A percentile compares a stretch with the other conserved stretches of the same genome.
Evolutionary conservation across 106 monocot species (phyloP).

Genomic region (Xerophyta viscosa): DNA sequence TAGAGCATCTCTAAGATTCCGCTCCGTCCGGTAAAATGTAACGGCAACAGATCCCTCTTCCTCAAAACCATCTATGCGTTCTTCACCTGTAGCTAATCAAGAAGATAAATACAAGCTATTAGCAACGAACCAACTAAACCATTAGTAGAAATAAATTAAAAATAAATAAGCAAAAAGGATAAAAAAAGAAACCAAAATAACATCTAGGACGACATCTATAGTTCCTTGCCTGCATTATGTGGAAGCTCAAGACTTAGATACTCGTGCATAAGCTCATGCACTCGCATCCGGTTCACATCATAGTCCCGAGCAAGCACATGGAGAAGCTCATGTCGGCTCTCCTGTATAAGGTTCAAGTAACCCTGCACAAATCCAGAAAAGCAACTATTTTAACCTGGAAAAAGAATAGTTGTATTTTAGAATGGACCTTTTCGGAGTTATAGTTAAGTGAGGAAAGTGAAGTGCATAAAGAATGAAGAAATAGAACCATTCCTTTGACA

Average conservation of each 20-base stretch:
- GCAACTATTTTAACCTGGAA: background rate
- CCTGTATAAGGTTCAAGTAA: slow-evolving; percentile 30
- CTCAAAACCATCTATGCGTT: slow-evolving; percentile 11
- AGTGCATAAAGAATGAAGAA: too few species aligned
- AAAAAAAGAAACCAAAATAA: background rate
- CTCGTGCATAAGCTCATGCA: slow-evolving; percentile 64
- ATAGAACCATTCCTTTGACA: too few species aligned
- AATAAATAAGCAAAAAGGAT: background rate
- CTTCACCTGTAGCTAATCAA: slow-evolving; percentile 8
- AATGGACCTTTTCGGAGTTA: too few species aligned
- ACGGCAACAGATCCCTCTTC: slow-evolving; percentile 25
- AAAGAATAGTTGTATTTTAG: too few species aligned
- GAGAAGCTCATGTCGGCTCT: slow-evolving; percentile 43
- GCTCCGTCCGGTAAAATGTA: slow-evolving; percentile 59
- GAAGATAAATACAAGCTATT: background rate
- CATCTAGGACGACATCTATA: background rate
- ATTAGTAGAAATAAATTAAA: background rate
- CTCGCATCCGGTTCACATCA: slow-evolving; percentile 54
- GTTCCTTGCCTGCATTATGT: background rate
- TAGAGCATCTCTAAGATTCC: slow-evolving; percentile 51
- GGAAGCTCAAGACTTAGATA: slow-evolving; percentile 44
- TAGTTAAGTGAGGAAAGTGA: too few species aligned
- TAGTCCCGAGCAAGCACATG: slow-evolving; percentile 42
- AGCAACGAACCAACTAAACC: background rate
- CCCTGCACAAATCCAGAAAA: slow-evolving; percentile 5